A percentile compares a stretch with the other conserved stretches of the same genome.
Conservation (phyloP, 1,284 basidiomycete genomes). For the Golubevia pallescens region DNA sequence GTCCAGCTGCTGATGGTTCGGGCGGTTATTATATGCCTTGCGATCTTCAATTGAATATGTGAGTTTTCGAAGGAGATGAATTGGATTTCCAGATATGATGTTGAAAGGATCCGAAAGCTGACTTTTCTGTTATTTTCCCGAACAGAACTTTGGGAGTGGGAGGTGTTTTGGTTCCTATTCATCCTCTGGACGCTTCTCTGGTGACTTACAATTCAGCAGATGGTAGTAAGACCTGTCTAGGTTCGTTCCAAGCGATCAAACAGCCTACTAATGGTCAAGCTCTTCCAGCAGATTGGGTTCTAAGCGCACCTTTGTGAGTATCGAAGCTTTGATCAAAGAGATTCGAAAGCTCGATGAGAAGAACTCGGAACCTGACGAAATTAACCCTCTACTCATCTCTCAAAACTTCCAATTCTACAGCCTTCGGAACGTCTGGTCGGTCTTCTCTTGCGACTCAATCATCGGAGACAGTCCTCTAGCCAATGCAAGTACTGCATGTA, state of each 20-base stretch:
- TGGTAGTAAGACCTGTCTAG: conserved; percentile 30
- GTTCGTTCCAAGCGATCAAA: conserved; percentile 44
- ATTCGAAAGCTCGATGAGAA: no score
- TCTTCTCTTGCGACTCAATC: conserved; percentile 35
- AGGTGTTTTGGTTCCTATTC: conserved; percentile 33
- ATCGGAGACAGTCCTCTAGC: conserved; percentile 6
- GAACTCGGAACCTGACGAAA: no score
- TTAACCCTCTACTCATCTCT: no score
- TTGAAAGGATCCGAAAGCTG: no score
- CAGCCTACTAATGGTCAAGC: conserved; percentile 21
- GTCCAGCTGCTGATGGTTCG: conserved; percentile 28
- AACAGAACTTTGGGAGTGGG: conserved; percentile 35
- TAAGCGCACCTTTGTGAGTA: conserved; percentile 42
- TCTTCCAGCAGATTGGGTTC: conserved; percentile 43
- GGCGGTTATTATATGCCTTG: conserved; percentile 48
- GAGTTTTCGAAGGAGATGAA: no score
- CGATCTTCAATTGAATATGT: conserved; percentile 28
- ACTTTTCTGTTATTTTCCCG: no score
- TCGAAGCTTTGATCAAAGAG: no score
- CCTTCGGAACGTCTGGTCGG: conserved; percentile 48
- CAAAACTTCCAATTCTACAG: no score
- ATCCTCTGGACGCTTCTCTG: conserved; percentile 46
- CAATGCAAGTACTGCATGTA: conserved; percentile 9
- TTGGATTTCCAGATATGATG: no score
- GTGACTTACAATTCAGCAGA: conserved; percentile 15